Base-by-base conservation (phyloP, 2,329 filamentous ascomycete species). In the Stemphylium beticola region DNA sequence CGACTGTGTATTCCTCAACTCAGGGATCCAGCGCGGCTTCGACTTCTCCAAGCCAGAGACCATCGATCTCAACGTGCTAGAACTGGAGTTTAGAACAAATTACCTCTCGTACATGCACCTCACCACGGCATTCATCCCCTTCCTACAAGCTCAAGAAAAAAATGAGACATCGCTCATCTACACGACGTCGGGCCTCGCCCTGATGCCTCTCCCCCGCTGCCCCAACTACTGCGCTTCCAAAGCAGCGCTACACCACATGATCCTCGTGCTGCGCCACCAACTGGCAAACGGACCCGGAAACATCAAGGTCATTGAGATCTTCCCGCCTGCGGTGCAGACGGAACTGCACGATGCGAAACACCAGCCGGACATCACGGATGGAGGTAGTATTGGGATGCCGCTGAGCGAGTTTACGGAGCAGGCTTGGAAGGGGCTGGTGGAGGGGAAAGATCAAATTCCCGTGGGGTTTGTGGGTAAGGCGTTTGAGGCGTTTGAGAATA, bases 191-290 rank as follows among this genome's bases (percentile, higher is more conserved):
- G 77, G 77, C 2, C 74, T 85, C 29, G 82, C 79, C 0, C 66
- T 84, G 2, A 72, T 83, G 3, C 83, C 83, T 0, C 73, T 81
- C 29, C 62, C 77, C 7, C 73, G 76, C 15, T 79, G 78, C 20
- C 74, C 78, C 0, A 83, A 83, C 63, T 85, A 85, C 69, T 82
- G 80, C 56, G 82, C 83, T 1, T 77, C 78, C 33, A 85, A 85
- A 67, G 83, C 83, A 0, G 83, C 82, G 0, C 66, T 85, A 42
- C 82, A 85, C 58, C 79, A 82, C 57, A 82, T 81, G 69, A 76
- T 84, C 18, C 73, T 85, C 4, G 76, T 74, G 5, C 72, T 85
- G 31, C 77, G 83, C 1, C 76, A 81, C 55, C 82, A 85, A 64
- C 60, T 85, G 31, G 76, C 76, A 39, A 76, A 76, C 4, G 76